A percentile compares a stretch with the other conserved stretches of the same genome.
These are phyloP conservation scores for Phialocephala sp. DNA, from an alignment of 2,329 filamentous ascomycete species.

Conservation along the genomic window DNA sequence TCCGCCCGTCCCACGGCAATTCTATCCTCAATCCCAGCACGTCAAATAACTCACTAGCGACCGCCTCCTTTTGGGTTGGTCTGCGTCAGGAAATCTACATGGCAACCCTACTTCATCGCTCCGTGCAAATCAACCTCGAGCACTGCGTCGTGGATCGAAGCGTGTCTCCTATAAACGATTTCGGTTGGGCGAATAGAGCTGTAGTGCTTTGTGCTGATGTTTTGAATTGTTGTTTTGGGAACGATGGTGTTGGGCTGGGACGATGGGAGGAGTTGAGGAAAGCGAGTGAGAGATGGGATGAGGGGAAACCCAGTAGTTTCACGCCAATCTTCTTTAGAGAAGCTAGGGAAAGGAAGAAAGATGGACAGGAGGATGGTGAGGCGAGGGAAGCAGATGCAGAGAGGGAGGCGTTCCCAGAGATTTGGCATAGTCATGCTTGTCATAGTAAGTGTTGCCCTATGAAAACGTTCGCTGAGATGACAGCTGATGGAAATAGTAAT, in stretches of 20 bases:
- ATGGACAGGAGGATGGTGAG: slow-evolving; percentile 32
- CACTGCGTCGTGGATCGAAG: slow-evolving; percentile 58
- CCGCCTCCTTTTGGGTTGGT: slow-evolving; percentile 60
- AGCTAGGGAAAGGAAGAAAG: slow-evolving; percentile 11
- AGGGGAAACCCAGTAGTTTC: slow-evolving; percentile 56
- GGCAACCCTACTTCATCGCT: slow-evolving; percentile 49
- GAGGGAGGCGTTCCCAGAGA: slow-evolving; percentile 57
- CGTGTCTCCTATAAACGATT: slow-evolving; percentile 54
- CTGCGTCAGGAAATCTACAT: slow-evolving; percentile 65
- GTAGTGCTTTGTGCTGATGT: slow-evolving; percentile 68
- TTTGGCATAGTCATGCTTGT: slow-evolving; percentile 62
- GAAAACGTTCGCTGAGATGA: neutral
- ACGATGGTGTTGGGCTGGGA: slow-evolving; percentile 41
- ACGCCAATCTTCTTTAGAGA: slow-evolving; percentile 58
- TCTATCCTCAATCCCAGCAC: slow-evolving; percentile 35
- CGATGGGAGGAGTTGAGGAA: slow-evolving; percentile 53
- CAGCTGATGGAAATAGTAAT: slow-evolving; percentile 50
- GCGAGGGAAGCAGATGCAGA: neutral
- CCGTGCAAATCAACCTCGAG: slow-evolving; percentile 57
- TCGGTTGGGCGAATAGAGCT: slow-evolving; percentile 64
- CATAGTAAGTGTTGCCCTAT: slow-evolving; percentile 49
- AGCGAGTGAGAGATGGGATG: slow-evolving; percentile 54
- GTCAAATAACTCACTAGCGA: slow-evolving; percentile 42
- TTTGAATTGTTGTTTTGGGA: slow-evolving; percentile 65
- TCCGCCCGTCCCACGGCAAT: neutral